Evolutionary conservation across 78 protist genomes (phyloP).

Genomic region (Corallochytrium limacisporum): DNA sequence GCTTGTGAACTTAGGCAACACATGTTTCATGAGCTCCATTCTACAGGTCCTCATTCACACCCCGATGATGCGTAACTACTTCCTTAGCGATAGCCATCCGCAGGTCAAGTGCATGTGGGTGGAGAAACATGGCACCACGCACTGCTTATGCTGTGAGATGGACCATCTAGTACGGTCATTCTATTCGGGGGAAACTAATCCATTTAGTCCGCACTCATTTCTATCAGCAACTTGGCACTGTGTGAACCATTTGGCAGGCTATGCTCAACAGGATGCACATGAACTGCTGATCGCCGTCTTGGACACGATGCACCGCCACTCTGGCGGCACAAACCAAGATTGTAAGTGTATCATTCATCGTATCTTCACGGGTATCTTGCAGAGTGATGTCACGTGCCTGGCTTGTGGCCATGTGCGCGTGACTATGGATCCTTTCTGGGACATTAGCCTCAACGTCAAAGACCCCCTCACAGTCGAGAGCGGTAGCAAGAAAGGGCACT

Average conservation of each 20-base stretch:
- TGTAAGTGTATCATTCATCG: slow-evolving; percentile 7
- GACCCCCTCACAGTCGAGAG: too few species aligned
- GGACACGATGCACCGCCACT: slow-evolving; percentile 45
- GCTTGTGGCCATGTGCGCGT: not conserved
- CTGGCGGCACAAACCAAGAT: not conserved
- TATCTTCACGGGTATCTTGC: slow-evolving; percentile 20
- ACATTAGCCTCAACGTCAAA: slow-evolving; percentile 25
- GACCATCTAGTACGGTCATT: too few species aligned
- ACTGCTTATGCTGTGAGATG: too few species aligned
- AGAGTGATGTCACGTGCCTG: slow-evolving; percentile 15
- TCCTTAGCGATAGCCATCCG: slow-evolving; percentile 32
- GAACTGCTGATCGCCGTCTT: slow-evolving; percentile 60
- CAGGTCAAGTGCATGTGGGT: too few species aligned
- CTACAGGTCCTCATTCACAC: slow-evolving; percentile 78
- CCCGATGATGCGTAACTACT: slow-evolving; percentile 49
- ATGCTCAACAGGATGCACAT: slow-evolving; percentile 80
- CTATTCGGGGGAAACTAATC: too few species aligned
- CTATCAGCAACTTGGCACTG: too few species aligned
- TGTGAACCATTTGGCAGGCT: slow-evolving; percentile 52
- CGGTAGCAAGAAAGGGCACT: too few species aligned
- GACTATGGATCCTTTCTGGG: slow-evolving; percentile 9
- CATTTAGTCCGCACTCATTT: too few species aligned
- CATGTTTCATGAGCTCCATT: slow-evolving; percentile 80
- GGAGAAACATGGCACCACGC: too few species aligned
- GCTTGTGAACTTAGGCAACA: slow-evolving; percentile 66